phyloP scores from a whole-genome alignment of 805 yeast species.

The Saccharomycopsis olivae region DNA sequence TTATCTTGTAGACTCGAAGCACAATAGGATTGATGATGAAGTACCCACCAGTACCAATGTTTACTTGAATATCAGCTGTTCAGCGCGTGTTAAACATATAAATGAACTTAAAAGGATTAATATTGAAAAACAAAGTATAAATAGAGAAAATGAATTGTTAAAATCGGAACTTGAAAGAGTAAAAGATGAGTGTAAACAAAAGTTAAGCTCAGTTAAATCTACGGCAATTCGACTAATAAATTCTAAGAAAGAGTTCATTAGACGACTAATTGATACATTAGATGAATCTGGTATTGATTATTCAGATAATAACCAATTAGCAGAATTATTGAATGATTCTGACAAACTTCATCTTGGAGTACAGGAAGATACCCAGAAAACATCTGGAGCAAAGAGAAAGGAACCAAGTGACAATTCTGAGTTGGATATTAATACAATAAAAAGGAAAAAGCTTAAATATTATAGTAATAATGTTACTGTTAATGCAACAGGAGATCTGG shows the following conservation, averaged over 20 bases:
- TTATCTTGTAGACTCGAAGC: not conserved
- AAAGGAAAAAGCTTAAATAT: no score
- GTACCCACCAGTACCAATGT: not conserved
- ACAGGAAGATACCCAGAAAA: no score
- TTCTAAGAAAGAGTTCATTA: slow-evolving; percentile 19
- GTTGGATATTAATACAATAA: no score
- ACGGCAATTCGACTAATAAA: slow-evolving; percentile 17
- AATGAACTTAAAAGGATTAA: not conserved
- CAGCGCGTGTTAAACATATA: not conserved
- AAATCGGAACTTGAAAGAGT: not conserved
- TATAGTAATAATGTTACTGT: no score
- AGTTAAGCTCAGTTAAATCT: slow-evolving; percentile 11
- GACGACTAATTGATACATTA: slow-evolving; percentile 18
- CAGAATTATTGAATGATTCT: no score
- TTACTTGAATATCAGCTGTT: not conserved
- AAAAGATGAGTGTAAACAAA: not conserved
- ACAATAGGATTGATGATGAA: not conserved
- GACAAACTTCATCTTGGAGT: no score
- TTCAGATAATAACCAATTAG: no score
- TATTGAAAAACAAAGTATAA: not conserved
- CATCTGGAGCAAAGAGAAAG: no score
- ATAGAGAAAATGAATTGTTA: not conserved
- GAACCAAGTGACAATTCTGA: no score
- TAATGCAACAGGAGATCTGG: no score
- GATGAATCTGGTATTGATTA: not conserved